These are phyloP conservation scores for Trichoderma asperellum DNA, from an alignment of 2,329 filamentous ascomycete genomes.

Conservation along the genomic window DNA sequence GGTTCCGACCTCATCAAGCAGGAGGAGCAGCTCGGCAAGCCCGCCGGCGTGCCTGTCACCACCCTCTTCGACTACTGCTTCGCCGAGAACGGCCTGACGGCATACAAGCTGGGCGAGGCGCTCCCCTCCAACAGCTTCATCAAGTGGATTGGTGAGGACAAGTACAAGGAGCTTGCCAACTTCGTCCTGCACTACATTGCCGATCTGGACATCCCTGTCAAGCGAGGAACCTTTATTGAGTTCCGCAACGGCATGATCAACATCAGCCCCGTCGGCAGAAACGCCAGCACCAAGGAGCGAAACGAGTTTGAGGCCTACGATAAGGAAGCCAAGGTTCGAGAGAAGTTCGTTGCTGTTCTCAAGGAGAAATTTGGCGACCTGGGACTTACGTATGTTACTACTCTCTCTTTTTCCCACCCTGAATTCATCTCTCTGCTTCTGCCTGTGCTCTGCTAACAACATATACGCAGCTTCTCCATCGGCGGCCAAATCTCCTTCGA, in stretches of 20 bases:
- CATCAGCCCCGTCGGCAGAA: conserved; percentile 80
- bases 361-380: conserved; percentile 81
- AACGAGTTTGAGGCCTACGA: conserved; percentile 83
- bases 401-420: conserved; percentile 2
- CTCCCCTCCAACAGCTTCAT: conserved; percentile 87
- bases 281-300: conserved; percentile 79
- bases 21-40: conserved; percentile 85
- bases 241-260: conserved; percentile 94
- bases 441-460: not conserved
- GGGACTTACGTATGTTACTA: conserved; percentile 73
- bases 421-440: not conserved
- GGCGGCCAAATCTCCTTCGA: conserved; percentile 98
- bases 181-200: conserved; percentile 83
- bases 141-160: conserved; percentile 81
- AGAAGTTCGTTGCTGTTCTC: conserved; percentile 74
- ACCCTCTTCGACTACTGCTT: conserved; percentile 97
- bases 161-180: conserved; percentile 76
- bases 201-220: conserved; percentile 81
- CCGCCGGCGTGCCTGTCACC: conserved; percentile 68
- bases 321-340: conserved; percentile 73
- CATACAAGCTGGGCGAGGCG: conserved; percentile 78
- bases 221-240: conserved; percentile 84
- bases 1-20: conserved; percentile 92
- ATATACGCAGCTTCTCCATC: conserved; percentile 74
- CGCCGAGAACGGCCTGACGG: conserved; percentile 92